Conservation (phyloP, 192 early-diverging fungal genomes). For the Entomortierella lignicola region DNA sequence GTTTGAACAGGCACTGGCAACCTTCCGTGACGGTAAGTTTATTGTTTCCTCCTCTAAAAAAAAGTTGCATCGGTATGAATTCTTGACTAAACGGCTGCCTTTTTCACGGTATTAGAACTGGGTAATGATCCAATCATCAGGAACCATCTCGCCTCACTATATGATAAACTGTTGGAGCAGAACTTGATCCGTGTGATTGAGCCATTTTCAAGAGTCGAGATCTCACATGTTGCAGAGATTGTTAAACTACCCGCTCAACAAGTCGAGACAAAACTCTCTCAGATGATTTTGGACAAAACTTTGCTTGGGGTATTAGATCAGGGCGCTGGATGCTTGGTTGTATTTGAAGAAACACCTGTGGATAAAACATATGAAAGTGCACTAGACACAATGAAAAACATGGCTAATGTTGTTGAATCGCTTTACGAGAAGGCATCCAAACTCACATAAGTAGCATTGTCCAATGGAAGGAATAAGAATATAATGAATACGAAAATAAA, state of each 20-base stretch:
- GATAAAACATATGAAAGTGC: slow-evolving; percentile 95
- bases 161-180: slow-evolving; percentile 97
- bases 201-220: slow-evolving; percentile 97
- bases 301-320: slow-evolving; percentile 97
- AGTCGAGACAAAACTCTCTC: slow-evolving; percentile 96
- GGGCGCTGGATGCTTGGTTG: slow-evolving; percentile 93
- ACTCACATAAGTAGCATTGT: slow-evolving; percentile 14
- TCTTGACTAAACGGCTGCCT: too few species aligned
- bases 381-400: slow-evolving; percentile 96
- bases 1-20: slow-evolving; percentile 91
- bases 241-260: slow-evolving; percentile 91
- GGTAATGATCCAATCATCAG: slow-evolving; percentile 94
- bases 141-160: slow-evolving; percentile 90
- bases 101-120: slow-evolving; percentile 68
- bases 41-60: too few species aligned
- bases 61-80: too few species aligned
- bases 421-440: slow-evolving; percentile 91
- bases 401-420: slow-evolving; percentile 94
- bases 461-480: too few species aligned
- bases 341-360: slow-evolving; percentile 90
- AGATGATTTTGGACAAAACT: slow-evolving; percentile 99
- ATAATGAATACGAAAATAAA: too few species aligned
- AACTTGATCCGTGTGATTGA: slow-evolving; percentile 98
- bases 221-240: slow-evolving; percentile 92
- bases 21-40: slow-evolving; percentile 81